Evolutionary conservation across 2,329 filamentous ascomycete species (phyloP).

Genomic region (Talaromyces verruculosus): DNA sequence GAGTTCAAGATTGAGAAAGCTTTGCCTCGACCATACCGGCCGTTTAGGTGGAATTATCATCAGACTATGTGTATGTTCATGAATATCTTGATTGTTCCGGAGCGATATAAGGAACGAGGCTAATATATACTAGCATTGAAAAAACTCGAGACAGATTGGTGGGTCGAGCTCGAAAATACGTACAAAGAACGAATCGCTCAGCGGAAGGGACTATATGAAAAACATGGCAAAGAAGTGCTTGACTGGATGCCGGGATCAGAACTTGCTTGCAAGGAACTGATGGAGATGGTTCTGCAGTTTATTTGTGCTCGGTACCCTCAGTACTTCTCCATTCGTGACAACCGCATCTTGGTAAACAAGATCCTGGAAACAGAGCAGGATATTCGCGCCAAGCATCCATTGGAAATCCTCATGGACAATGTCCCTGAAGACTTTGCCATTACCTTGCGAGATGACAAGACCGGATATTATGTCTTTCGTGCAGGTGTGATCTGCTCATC

Average conservation of each 20-base stretch:
- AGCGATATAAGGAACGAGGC: neutral
- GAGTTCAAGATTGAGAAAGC: slow-evolving; percentile 70
- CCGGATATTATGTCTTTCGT: slow-evolving; percentile 71
- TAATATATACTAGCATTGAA: slow-evolving; percentile 59
- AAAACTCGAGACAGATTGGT: slow-evolving; percentile 79
- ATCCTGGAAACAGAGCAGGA: slow-evolving; percentile 65
- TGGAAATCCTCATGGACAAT: slow-evolving; percentile 71
- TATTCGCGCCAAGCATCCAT: slow-evolving; percentile 61
- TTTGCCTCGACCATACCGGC: slow-evolving; percentile 71
- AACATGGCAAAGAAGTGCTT: slow-evolving; percentile 65
- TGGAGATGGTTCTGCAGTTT: slow-evolving; percentile 84
- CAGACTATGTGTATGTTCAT: slow-evolving; percentile 79
- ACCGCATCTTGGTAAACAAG: slow-evolving; percentile 63
- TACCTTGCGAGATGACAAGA: slow-evolving; percentile 67
- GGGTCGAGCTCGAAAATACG: slow-evolving; percentile 80
- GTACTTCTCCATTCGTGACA: slow-evolving; percentile 63
- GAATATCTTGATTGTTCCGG: neutral
- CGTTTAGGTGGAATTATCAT: slow-evolving; percentile 80
- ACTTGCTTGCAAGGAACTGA: slow-evolving; percentile 77
- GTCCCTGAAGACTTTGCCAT: slow-evolving; percentile 83
- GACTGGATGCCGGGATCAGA: slow-evolving; percentile 71
- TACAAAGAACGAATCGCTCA: slow-evolving; percentile 68
- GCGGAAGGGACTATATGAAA: slow-evolving; percentile 63
- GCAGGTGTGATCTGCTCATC: slow-evolving; percentile 77
- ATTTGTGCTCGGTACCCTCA: slow-evolving; percentile 74